A percentile compares a stretch with the other conserved stretches of the same genome.
phyloP scores from a whole-genome alignment of 176 grass and related monocot species.

The Ampelocalamus luodianensis region DNA sequence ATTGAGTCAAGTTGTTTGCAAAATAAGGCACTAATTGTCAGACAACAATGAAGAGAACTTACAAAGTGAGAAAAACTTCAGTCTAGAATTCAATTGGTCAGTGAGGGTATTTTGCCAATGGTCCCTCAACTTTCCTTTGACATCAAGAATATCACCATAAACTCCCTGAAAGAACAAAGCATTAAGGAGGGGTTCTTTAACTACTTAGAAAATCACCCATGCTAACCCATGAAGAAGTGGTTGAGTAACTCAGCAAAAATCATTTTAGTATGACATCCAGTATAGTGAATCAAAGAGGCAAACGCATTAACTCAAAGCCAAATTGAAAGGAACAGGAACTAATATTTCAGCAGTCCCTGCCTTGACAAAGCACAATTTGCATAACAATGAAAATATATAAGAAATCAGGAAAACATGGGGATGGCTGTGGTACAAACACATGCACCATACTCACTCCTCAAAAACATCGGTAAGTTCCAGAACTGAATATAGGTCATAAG shows the following conservation, averaged over 20 bases:
- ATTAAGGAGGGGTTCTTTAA: not conserved
- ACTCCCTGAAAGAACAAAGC: constrained; percentile 48
- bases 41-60: constrained; percentile 41
- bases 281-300: constrained; percentile 8
- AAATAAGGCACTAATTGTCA: constrained; percentile 1
- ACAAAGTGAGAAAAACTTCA: constrained; percentile 76
- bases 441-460: not conserved
- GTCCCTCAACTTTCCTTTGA: constrained; percentile 60
- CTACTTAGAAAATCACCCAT: constrained; percentile 3
- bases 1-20: not conserved
- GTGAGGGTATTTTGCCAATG: constrained; percentile 60
- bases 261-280: constrained; percentile 10
- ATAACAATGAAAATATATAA: not conserved
- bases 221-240: not conserved
- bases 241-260: constrained; percentile 24
- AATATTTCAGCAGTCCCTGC: not conserved
- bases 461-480: not conserved
- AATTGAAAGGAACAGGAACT: not conserved
- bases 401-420: not conserved
- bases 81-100: constrained; percentile 50
- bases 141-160: constrained; percentile 45
- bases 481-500: constrained; percentile 25
- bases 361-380: not conserved
- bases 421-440: constrained; percentile 22
- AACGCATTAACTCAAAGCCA: not conserved